Conservation (phyloP, 305 asterid genomes). For the Rubia peregrina region DNA sequence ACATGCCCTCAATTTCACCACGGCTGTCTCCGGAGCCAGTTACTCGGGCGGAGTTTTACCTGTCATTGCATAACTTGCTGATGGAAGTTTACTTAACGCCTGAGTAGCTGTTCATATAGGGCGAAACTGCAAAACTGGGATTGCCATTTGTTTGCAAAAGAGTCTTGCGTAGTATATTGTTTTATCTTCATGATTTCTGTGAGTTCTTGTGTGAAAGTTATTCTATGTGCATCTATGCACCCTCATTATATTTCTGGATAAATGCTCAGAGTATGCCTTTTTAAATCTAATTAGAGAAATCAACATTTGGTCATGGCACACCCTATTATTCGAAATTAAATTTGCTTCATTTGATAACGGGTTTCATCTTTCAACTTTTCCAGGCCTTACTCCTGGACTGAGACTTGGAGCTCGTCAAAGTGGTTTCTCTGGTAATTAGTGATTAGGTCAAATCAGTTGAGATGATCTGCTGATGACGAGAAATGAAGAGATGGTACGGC, state of each 20-base stretch:
- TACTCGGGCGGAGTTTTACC: background rate
- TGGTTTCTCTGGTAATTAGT: conserved; percentile 18
- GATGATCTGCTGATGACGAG: conserved; percentile 34
- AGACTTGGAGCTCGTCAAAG: conserved; percentile 20
- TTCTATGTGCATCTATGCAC: background rate
- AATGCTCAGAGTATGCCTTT: background rate
- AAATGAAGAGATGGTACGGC: conserved; percentile 82
- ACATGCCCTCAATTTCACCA: too few species aligned
- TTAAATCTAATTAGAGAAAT: background rate
- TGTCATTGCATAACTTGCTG: background rate
- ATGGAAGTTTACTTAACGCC: background rate
- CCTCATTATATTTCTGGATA: background rate
- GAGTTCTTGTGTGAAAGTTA: background rate
- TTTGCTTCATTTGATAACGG: background rate
- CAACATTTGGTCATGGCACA: background rate
- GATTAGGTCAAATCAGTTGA: conserved; percentile 21
- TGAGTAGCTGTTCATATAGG: background rate
- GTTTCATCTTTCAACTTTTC: conserved; percentile 15
- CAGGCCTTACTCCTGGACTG: conserved; percentile 25
- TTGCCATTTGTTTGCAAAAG: background rate
- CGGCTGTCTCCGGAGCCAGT: too few species aligned
- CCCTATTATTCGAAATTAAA: background rate
- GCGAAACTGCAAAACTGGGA: background rate
- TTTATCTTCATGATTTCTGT: background rate
- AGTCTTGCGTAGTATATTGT: background rate